phyloP scores from a whole-genome alignment of 495 filamentous ascomycete genomes.

The Poronia punctata region DNA sequence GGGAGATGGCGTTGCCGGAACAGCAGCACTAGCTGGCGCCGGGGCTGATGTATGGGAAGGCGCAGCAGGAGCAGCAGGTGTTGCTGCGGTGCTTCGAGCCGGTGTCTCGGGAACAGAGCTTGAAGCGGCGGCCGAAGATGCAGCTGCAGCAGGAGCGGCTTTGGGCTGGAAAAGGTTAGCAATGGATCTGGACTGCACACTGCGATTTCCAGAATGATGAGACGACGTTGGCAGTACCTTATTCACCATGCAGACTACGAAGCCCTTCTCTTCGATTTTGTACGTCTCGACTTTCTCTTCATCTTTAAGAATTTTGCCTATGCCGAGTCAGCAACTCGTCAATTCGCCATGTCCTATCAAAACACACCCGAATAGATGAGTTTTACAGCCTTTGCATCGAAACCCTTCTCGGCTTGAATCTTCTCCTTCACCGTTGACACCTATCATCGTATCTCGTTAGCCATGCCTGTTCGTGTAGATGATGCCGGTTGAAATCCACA shows the following conservation, averaged over 20 bases:
- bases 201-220: too few species aligned
- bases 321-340: slow-evolving; percentile 11
- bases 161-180: slow-evolving; percentile 50
- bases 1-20: slow-evolving; percentile 62
- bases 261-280: slow-evolving; percentile 98
- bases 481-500: not conserved
- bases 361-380: slow-evolving; percentile 91
- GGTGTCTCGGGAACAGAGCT: slow-evolving; percentile 59
- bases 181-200: slow-evolving; percentile 5
- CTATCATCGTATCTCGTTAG: slow-evolving; percentile 37
- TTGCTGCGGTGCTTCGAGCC: slow-evolving; percentile 53
- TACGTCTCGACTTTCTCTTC: slow-evolving; percentile 90
- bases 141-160: slow-evolving; percentile 40
- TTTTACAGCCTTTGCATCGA: slow-evolving; percentile 81
- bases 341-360: slow-evolving; percentile 1
- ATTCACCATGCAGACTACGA: slow-evolving; percentile 92
- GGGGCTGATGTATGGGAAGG: slow-evolving; percentile 40
- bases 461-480: not conserved
- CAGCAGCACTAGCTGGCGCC: slow-evolving; percentile 52
- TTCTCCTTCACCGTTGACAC: slow-evolving; percentile 84
- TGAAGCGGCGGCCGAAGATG: slow-evolving; percentile 48
- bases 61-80: slow-evolving; percentile 54
- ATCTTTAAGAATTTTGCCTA: slow-evolving; percentile 97
- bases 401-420: slow-evolving; percentile 81
- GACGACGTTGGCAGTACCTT: slow-evolving; percentile 55